Evolutionary conservation across 352 stramenopile species (phyloP), one percentile per base, ranked within the genome.

Genomic region (Phytophthora meadii): DNA sequence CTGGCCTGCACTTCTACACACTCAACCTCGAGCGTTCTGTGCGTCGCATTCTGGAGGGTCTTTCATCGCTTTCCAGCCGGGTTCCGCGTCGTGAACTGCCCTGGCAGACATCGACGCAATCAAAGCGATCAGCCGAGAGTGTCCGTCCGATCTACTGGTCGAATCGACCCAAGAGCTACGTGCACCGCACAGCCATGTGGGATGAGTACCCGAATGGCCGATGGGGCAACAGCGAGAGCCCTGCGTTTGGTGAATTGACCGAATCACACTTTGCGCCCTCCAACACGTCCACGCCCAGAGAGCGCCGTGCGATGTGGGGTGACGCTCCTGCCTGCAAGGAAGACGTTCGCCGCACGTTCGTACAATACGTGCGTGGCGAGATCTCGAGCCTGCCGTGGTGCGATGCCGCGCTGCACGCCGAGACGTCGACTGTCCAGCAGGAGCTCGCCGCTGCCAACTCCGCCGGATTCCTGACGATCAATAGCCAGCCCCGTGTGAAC

Each of bases 71-170:
- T 7, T 73, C 75, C 5, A 84, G 75, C 56, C 81, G 80, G 49
- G 71, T 83, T 7, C 73, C 82, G 14, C 76, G 81, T 17, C 87
- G 92, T 40, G 79, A 93, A 61, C 83, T 98, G 25, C 96, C 93
- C 19, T 99, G 97, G 96, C 79, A 95, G 42, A 84, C 95, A 36
- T 97, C 92, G 44, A 88, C 91, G 14, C 77, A 98, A 47, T 87
- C 82, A 11, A 97, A 97, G 60, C 84, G 97, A 52, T 79, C 88
- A 15, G 79, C 89, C 47, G 97, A 95, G 59, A 91, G 71, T 41
- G 89, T 99, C 48, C 93, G 97, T 47, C 97, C 97, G 14, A 99
- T 99, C 64, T 99, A 99, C 71, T 99, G 97, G 97, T 98, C 97
- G 10, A 99, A 99, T 78, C 91, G 97, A 30, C 97, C 97, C 11